Base-by-base conservation (phyloP, 106 monocot species). In the Platanthera guangdongensis region DNA sequence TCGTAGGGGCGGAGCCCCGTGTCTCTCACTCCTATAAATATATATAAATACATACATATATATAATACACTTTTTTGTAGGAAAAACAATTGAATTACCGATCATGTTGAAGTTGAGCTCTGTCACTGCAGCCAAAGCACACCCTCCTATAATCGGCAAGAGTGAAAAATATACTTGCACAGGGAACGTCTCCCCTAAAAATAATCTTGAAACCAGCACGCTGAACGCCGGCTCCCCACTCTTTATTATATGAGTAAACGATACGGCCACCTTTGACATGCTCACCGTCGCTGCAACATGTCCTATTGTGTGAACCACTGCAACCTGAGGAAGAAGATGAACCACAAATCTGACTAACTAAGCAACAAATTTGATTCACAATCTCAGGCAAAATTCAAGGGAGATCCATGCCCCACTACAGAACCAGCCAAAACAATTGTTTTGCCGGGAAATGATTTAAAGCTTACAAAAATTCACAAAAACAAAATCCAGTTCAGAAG, bases 71-170 rank as follows among this genome's bases (percentile, higher is more conserved):
- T 25, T 25, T 25, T 30, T 65, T 65, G 0, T 32, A 65, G 13
- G 62, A 25, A 63, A 39, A 21, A 39, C 70, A 5, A 48, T 48
- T 46, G 5, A 70, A 46, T 77, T 72, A 95, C 95, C 95, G 52
- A 51, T 91, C 93, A 96, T 96, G 84, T 96, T 93, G 71, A 96
- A 96, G 63, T 96, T 93, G 77, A 96, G 88, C 81, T 96, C 95
- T 6, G 95, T 96, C 6, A 87, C 78, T 0, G 95, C 95, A 4
- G 95, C 89, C 8, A 96, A 80, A 21, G 88, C 85, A 71, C 95
- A 96, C 30, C 95, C 95, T 1, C 95, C 95, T n/a, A 96, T 96
- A 76, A 96, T 96, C 13, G 95, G 95, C 47, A 93, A 4, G 39
- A 96, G 70, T 6, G 92, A 92, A 8, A 88, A 51, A 68, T 92